Evolutionary conservation across 2,329 filamentous ascomycete species (phyloP).

Genomic region (Dactylellina sp.): DNA sequence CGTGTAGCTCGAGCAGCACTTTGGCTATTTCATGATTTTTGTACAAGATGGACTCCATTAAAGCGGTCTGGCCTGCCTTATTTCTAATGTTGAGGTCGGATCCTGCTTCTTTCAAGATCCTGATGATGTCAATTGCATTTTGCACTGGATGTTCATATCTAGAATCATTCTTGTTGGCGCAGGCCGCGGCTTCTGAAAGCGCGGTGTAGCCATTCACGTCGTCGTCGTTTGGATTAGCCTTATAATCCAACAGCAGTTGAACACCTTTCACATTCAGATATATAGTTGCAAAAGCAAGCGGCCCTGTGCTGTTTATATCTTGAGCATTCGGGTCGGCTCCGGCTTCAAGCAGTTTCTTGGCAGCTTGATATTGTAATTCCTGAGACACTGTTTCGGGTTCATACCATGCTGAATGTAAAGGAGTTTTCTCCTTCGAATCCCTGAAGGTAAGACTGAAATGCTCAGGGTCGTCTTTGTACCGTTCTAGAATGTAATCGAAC

Average conservation of each 20-base stretch:
- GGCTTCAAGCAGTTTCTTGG: conserved; percentile 14
- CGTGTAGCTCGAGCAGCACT: conserved; percentile 12
- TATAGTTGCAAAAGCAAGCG: conserved; percentile 1
- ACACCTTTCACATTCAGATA: conserved; percentile 8
- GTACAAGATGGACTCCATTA: conserved; percentile 1
- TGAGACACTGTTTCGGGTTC: neutral
- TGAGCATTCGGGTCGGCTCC: conserved; percentile 34
- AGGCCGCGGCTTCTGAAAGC: neutral
- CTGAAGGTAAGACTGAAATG: conserved; percentile 8
- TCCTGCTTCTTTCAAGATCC: conserved; percentile 8
- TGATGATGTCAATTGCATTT: conserved; percentile 2
- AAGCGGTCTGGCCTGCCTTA: conserved; percentile 7
- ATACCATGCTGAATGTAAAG: conserved; percentile 12
- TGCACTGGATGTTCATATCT: neutral
- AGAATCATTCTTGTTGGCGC: neutral
- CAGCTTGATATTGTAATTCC: conserved; percentile 8
- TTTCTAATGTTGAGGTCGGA: conserved; percentile 14
- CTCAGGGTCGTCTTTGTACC: conserved; percentile 4
- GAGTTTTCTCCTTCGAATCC: neutral
- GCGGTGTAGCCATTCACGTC: conserved; percentile 19
- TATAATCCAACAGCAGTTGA: conserved; percentile 25
- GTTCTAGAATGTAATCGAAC: conserved; percentile 12
- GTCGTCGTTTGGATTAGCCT: conserved; percentile 31
- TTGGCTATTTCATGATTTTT: conserved; percentile 15
- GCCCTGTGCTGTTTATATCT: conserved; percentile 16